A percentile compares a stretch with the other conserved stretches of the same genome.
phyloP scores from a whole-genome alignment of 768 basidiomycete genomes.

The Boletus insuetus region DNA sequence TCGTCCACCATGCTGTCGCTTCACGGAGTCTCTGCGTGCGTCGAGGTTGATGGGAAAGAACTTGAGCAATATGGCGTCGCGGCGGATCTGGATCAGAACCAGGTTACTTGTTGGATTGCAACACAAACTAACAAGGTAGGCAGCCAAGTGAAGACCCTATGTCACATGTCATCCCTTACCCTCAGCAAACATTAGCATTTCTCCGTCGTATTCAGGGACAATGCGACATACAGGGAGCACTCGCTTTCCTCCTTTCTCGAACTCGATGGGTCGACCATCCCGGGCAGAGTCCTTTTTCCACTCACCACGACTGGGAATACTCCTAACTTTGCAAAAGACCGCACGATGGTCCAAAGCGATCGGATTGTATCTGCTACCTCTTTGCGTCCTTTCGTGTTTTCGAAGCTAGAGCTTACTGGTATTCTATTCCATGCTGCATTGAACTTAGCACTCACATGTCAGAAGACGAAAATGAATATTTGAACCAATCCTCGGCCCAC shows the following conservation, averaged over 20 bases:
- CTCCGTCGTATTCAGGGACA: conserved; percentile 23
- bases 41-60: conserved; percentile 27
- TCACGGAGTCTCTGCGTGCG: conserved; percentile 22
- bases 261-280: conserved; percentile 19
- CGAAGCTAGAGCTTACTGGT: conserved; percentile 30
- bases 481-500: conserved; percentile 9
- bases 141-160: not conserved
- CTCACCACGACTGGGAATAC: not conserved
- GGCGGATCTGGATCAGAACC: conserved; percentile 7
- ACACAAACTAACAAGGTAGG: conserved; percentile 28
- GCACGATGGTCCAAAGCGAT: conserved; percentile 1
- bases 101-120: conserved; percentile 30
- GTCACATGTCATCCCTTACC: not conserved
- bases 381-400: conserved; percentile 23
- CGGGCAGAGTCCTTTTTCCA: conserved; percentile 7
- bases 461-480: conserved; percentile 28
- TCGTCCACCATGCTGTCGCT: conserved; percentile 21
- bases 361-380: conserved; percentile 14
- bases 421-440: not conserved
- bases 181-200: conserved; percentile 17
- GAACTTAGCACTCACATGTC: conserved; percentile 4
- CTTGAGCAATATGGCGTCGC: conserved; percentile 28
- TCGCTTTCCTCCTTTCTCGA: not conserved
- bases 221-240: conserved; percentile 1
- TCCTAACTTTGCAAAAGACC: not conserved